Evolutionary conservation across 495 filamentous ascomycete genomes (phyloP).

Genomic region (Aspergillus conjunctus): DNA sequence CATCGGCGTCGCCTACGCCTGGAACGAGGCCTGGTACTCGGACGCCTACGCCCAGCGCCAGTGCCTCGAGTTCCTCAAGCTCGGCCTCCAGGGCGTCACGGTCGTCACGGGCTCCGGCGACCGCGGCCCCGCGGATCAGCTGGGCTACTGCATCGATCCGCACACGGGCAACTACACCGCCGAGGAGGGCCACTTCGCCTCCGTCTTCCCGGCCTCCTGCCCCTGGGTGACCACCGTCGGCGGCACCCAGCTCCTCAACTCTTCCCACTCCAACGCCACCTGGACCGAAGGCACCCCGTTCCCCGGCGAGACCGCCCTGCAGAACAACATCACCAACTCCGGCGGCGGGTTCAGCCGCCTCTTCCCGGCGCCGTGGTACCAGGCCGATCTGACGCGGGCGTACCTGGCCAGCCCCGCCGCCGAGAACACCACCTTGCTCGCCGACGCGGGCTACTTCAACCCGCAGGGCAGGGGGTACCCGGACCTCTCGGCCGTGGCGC

Average conservation of each 20-base stretch:
- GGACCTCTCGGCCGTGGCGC: slow-evolving; percentile 61
- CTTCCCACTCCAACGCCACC: background rate
- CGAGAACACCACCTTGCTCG: slow-evolving; percentile 40
- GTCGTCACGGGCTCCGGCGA: slow-evolving; percentile 68
- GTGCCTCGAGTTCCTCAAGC: slow-evolving; percentile 67
- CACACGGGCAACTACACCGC: slow-evolving; percentile 55
- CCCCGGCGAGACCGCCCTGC: slow-evolving; percentile 47
- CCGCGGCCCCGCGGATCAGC: slow-evolving; percentile 40
- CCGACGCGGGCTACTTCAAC: slow-evolving; percentile 54
- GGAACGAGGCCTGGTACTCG: slow-evolving; percentile 65
- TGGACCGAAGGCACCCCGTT: background rate
- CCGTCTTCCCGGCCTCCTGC: slow-evolving; percentile 65
- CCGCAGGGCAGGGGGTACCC: slow-evolving; percentile 66
- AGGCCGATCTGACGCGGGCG: slow-evolving; percentile 51
- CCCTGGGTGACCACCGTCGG: slow-evolving; percentile 69
- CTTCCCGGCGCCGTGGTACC: slow-evolving; percentile 62
- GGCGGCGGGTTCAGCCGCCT: slow-evolving; percentile 67
- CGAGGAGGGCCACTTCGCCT: slow-evolving; percentile 59
- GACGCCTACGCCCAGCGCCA: slow-evolving; percentile 62
- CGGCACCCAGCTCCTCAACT: slow-evolving; percentile 56
- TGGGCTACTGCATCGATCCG: background rate
- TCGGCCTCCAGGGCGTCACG: slow-evolving; percentile 68
- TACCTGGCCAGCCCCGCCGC: slow-evolving; percentile 58
- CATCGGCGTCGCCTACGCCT: slow-evolving; percentile 71
- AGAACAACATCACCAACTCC: slow-evolving; percentile 34